Evolutionary conservation across 352 stramenopile genomes (phyloP).

Genomic region (Globisporangium viniferum): DNA sequence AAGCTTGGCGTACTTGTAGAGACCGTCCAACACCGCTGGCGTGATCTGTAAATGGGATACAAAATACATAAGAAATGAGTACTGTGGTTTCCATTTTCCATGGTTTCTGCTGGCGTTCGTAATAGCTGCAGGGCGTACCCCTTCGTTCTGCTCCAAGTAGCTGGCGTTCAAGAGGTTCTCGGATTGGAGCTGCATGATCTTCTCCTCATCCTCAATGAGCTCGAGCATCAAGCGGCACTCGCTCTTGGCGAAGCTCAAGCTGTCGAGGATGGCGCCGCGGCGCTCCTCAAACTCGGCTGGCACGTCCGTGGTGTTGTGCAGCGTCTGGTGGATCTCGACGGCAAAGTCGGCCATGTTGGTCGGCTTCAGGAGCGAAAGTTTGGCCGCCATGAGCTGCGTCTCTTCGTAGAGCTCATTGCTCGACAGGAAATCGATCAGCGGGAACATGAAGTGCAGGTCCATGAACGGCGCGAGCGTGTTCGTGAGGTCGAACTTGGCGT

Average conservation of each 20-base stretch:
- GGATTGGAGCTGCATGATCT: conserved; percentile 84
- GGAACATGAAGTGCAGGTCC: conserved; percentile 98
- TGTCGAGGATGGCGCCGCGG: conserved; percentile 70
- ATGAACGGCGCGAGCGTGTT: conserved; percentile 93
- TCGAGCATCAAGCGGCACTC: conserved; percentile 74
- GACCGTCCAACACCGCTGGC: conserved; percentile 82
- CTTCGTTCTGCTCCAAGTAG: conserved; percentile 80
- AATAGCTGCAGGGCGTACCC: conserved; percentile 33
- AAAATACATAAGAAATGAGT: neutral
- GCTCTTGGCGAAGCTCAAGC: conserved; percentile 70
- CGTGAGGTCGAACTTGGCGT: conserved; percentile 92
- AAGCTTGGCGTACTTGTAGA: conserved; percentile 95
- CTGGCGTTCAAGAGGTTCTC: conserved; percentile 78
- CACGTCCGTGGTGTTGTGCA: conserved; percentile 81
- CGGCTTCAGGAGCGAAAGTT: conserved; percentile 90
- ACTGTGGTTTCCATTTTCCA: neutral
- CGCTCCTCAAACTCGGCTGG: conserved; percentile 83
- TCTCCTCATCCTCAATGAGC: conserved; percentile 83
- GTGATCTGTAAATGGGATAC: conserved; percentile 60
- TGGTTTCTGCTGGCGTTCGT: neutral
- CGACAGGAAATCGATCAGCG: conserved; percentile 93
- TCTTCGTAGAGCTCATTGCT: conserved; percentile 92
- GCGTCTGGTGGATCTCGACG: conserved; percentile 93
- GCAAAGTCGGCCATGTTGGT: conserved; percentile 98
- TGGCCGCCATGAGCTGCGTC: conserved; percentile 84